A percentile compares a stretch with the other conserved stretches of the same genome.
Conservation (phyloP, 768 basidiomycete genomes). For the Phaeotremella fagi region DNA sequence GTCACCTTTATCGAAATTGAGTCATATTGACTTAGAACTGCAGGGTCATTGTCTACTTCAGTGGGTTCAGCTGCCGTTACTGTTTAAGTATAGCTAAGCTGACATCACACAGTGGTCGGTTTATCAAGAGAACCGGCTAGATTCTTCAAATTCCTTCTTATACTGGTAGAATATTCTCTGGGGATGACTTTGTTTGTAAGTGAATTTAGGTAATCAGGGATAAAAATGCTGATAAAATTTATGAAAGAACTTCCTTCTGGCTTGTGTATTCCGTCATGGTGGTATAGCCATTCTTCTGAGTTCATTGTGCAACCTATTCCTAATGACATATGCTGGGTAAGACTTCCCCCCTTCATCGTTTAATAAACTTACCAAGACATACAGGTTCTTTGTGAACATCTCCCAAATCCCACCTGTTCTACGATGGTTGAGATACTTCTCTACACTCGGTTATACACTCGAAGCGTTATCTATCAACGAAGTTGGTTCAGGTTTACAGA, state of each 20-base stretch:
- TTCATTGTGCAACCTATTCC: slow-evolving; percentile 53
- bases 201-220: no score
- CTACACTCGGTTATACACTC: slow-evolving; percentile 50
- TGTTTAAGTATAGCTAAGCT: slow-evolving; percentile 3
- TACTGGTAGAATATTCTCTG: slow-evolving; percentile 77
- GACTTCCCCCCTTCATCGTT: neutral
- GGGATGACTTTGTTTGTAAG: slow-evolving; percentile 80
- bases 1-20: neutral
- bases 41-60: slow-evolving; percentile 56
- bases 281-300: slow-evolving; percentile 87
- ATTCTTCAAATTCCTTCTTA: slow-evolving; percentile 93
- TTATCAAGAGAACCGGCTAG: slow-evolving; percentile 68
- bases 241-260: slow-evolving; percentile 88
- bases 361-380: neutral
- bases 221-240: no score
- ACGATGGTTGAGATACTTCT: slow-evolving; percentile 88
- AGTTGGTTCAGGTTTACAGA: slow-evolving; percentile 80
- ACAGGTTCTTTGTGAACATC: slow-evolving; percentile 78
- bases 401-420: slow-evolving; percentile 79
- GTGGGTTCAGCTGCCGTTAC: slow-evolving; percentile 5
- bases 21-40: neutral
- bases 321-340: slow-evolving; percentile 50
- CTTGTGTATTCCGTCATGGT: slow-evolving; percentile 73
- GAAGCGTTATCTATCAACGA: slow-evolving; percentile 83
- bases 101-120: slow-evolving; percentile 62